Evolutionary conservation across 768 basidiomycete species (phyloP).

Genomic region (Mycena haematopus): DNA sequence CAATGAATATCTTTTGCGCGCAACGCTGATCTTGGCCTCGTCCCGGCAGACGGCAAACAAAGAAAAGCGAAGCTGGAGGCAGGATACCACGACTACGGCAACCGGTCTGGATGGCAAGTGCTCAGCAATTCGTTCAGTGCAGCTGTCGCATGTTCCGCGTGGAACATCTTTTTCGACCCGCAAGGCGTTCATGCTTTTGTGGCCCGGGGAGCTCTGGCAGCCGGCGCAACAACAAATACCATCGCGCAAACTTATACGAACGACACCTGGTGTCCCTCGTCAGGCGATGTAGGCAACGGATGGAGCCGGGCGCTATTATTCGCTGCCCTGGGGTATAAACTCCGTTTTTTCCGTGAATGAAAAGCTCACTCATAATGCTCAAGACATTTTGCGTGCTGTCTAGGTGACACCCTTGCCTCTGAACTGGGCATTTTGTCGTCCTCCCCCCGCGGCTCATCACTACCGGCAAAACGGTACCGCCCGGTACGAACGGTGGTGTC

Average conservation of each 20-base stretch:
- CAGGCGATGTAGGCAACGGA: slow-evolving; percentile 48
- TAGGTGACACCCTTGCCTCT: slow-evolving; percentile 92
- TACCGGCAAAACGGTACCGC: slow-evolving; percentile 74
- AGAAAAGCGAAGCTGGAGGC: slow-evolving; percentile 80
- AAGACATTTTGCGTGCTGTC: slow-evolving; percentile 88
- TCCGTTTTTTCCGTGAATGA: background rate
- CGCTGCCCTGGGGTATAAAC: slow-evolving; percentile 65
- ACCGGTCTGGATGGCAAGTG: slow-evolving; percentile 82
- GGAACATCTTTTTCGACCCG: slow-evolving; percentile 67
- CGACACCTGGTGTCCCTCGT: slow-evolving; percentile 67
- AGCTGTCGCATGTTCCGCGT: slow-evolving; percentile 60
- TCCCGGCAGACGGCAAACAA: slow-evolving; percentile 68
- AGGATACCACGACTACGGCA: slow-evolving; percentile 75
- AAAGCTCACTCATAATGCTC: slow-evolving; percentile 6
- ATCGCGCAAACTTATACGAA: slow-evolving; percentile 41
- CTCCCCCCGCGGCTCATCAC: slow-evolving; percentile 79
- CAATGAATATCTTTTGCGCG: background rate
- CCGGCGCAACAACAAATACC: slow-evolving; percentile 24
- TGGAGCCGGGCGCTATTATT: slow-evolving; percentile 71
- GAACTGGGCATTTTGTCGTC: slow-evolving; percentile 88
- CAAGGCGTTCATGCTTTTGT: slow-evolving; percentile 46
- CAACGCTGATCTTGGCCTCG: background rate
- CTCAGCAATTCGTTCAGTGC: slow-evolving; percentile 80
- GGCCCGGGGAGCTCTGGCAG: slow-evolving; percentile 34
- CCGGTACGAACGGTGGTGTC: slow-evolving; percentile 91